Base-by-base conservation (phyloP, 345 rosid genomes). In the Moricandia moricandioides region DNA sequence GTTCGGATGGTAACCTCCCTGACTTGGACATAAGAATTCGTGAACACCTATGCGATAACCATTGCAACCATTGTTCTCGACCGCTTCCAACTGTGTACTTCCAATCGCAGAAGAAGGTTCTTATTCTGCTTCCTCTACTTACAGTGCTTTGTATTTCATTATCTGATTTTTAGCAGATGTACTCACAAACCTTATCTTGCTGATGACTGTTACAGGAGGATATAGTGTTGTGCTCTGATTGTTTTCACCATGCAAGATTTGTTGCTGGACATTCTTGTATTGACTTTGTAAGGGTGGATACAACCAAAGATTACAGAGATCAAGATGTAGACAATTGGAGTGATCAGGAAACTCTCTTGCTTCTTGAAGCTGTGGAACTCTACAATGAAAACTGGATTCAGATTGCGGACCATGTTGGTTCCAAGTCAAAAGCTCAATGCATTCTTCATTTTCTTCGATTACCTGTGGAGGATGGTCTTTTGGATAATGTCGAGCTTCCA, bases 391-490 rank as follows among this genome's bases (percentile, higher is more conserved):
- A 88, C 67, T 92, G 99, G 99, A 74, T 86, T 85, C 96, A 88
- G 74, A 84, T 95, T 80, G 95, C 98, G 0, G 97, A 91, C 58
- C 91, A 90, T 86, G 97, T 94, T 59, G 93, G 95, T 77, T 72
- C 93, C 81, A 94, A 94, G 80, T 85, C 98, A 78, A 94, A 94
- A 87, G 96, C 98, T 18, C 98, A 93, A 71, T 93, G 98, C 81
- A 89, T 89, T 76, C 92, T 88, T 75, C 97, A 91, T 79, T 95
- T 95, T 81, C 89, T 95, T 13, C 91, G 96, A 35, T 79, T 95
- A 71, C 93, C 99, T 34, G 83, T 88, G 84, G 93, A 89, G 86
- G 88, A 90, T 82, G 92, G 96, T 73, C 75, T 90, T 54, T 74
- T 95, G 85, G 97, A 92, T 74, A 90, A 85, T 65, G 84, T 95